These are phyloP conservation scores for Kwoniella botswanensis DNA, from an alignment of 768 basidiomycete genomes.

Conservation along the genomic window DNA sequence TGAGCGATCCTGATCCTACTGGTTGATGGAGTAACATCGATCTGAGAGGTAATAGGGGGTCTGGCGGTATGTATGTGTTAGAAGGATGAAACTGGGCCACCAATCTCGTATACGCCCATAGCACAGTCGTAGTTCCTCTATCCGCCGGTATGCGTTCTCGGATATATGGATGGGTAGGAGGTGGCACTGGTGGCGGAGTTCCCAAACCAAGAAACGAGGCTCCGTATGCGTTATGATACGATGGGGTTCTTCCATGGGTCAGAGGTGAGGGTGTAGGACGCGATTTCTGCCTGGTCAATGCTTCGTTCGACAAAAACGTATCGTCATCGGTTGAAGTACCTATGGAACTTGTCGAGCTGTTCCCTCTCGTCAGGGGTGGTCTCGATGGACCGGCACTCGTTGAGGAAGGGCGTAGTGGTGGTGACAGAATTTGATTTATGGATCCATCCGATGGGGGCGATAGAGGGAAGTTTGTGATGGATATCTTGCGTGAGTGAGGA, in stretches of 20 bases:
- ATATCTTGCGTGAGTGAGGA: slow-evolving; percentile 58
- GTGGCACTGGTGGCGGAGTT: slow-evolving; percentile 19
- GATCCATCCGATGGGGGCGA: slow-evolving; percentile 34
- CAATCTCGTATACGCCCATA: slow-evolving; percentile 55
- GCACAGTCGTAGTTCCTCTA: slow-evolving; percentile 44
- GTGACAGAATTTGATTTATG: slow-evolving; percentile 10
- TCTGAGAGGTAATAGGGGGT: slow-evolving; percentile 55
- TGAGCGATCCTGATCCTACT: slow-evolving; percentile 53
- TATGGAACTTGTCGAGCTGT: slow-evolving; percentile 17
- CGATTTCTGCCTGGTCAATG: slow-evolving; percentile 13
- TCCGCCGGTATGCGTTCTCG: slow-evolving; percentile 28
- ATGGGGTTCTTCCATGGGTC: slow-evolving; percentile 29
- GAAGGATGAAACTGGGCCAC: slow-evolving; percentile 55
- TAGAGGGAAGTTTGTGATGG: slow-evolving; percentile 26
- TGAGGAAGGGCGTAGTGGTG: slow-evolving; percentile 7
- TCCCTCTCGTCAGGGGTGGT: slow-evolving; percentile 2
- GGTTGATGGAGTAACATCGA: slow-evolving; percentile 55
- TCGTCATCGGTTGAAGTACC: slow-evolving; percentile 7
- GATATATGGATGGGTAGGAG: slow-evolving; percentile 47
- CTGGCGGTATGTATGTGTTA: slow-evolving; percentile 54
- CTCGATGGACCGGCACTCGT: slow-evolving; percentile 12
- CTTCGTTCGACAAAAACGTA: slow-evolving; percentile 22
- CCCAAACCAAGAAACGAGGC: slow-evolving; percentile 28
- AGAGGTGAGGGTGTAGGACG: slow-evolving; percentile 23
- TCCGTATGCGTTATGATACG: slow-evolving; percentile 43